A percentile compares a stretch with the other conserved stretches of the same genome.
These are phyloP conservation scores for Populus euphratica DNA, from an alignment of 345 rosid genomes.

Conservation along the genomic window DNA sequence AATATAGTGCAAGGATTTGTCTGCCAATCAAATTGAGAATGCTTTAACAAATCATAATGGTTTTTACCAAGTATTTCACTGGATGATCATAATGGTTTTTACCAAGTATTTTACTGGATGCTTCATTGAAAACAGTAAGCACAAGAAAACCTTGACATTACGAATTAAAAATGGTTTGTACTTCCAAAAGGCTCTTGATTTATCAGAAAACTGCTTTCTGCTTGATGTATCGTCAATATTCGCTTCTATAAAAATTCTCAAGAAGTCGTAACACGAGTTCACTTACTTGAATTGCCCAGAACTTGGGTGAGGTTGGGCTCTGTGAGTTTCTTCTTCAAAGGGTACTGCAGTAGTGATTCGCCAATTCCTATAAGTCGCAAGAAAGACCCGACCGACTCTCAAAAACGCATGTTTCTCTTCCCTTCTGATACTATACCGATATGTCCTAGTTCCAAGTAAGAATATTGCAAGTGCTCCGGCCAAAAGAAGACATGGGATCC, in stretches of 20 bases:
- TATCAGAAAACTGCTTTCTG: too few relatives aligned
- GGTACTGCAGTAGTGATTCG: conserved; percentile 10
- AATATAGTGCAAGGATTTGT: too few relatives aligned
- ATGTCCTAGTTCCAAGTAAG: conserved; percentile 21
- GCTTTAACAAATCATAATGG: background rate
- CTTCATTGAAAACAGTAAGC: background rate
- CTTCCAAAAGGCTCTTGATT: background rate
- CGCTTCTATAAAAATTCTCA: background rate
- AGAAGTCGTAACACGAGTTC: too few relatives aligned
- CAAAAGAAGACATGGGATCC: conserved; percentile 21
- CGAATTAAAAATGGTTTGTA: background rate
- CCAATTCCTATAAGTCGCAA: conserved; percentile 9
- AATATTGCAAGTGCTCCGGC: conserved; percentile 6
- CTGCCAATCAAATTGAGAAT: background rate
- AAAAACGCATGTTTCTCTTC: conserved; percentile 13
- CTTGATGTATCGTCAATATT: background rate
- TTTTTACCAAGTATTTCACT: background rate
- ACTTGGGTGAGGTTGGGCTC: conserved; percentile 1
- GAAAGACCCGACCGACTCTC: conserved; percentile 15
- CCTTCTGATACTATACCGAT: conserved; percentile 6
- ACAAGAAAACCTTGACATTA: background rate
- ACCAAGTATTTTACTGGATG: too few relatives aligned
- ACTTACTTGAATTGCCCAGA: conserved; percentile 25
- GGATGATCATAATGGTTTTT: too few relatives aligned
- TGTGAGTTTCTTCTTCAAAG: conserved; percentile 6